Evolutionary conservation across 208 protist species (phyloP).

Genomic region (Trichomonas vaginalis): DNA sequence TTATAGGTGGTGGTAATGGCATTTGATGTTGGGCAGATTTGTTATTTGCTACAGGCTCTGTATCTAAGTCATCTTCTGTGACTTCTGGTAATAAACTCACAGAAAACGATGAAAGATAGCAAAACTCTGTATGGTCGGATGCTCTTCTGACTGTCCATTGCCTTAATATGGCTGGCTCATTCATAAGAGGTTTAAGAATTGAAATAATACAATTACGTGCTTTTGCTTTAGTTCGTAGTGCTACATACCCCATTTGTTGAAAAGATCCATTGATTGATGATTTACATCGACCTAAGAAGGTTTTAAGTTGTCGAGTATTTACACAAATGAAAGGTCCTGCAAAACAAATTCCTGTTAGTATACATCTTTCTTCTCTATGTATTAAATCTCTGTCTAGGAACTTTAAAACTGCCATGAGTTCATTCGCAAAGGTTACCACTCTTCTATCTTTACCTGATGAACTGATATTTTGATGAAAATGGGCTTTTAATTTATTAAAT

Average conservation of each 20-base stretch:
- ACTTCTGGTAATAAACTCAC: neutral
- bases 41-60: neutral
- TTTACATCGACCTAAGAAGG: neutral
- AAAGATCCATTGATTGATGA: neutral
- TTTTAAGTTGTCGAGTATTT: neutral
- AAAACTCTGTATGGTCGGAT: neutral
- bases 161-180: neutral
- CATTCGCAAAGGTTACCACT: neutral
- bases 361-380: neutral
- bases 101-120: neutral
- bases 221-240: neutral
- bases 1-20: neutral
- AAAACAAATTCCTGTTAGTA: neutral
- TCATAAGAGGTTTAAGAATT: neutral
- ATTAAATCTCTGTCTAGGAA: neutral
- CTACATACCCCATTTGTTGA: slow-evolving; percentile 13
- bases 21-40: neutral
- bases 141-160: neutral
- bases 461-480: neutral
- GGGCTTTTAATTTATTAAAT: neutral
- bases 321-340: neutral
- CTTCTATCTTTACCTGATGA: neutral
- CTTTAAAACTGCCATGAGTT: neutral
- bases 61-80: neutral
- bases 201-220: neutral